phyloP scores from a whole-genome alignment of 352 stramenopile species.

The Globisporangium acanthophoron region DNA sequence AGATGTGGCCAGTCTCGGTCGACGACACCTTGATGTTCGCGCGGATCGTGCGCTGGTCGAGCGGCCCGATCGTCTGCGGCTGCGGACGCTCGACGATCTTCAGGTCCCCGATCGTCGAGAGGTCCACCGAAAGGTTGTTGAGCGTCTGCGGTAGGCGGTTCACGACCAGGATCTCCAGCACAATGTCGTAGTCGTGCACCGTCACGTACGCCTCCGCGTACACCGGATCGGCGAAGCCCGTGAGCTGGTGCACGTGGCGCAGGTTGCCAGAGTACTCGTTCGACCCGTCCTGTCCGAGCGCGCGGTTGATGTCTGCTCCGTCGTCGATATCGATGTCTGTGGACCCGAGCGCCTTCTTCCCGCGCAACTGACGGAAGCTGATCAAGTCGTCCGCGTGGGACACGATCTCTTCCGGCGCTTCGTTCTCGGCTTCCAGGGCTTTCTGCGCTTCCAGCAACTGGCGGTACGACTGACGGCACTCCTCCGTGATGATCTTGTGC shows the following conservation, averaged over 20 bases:
- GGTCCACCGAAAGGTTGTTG: slow-evolving; percentile 97
- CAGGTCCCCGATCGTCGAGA: slow-evolving; percentile 99
- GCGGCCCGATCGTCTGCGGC: slow-evolving; percentile 95
- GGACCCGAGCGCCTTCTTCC: slow-evolving; percentile 87
- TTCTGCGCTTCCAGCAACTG: slow-evolving; percentile 74
- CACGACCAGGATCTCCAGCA: slow-evolving; percentile 98
- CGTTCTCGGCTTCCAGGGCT: slow-evolving; percentile 55
- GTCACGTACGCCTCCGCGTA: slow-evolving; percentile 99
- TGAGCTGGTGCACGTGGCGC: slow-evolving; percentile 98
- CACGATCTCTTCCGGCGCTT: slow-evolving; percentile 45
- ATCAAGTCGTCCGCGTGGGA: slow-evolving; percentile 95
- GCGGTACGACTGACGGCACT: slow-evolving; percentile 76
- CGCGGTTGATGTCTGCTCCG: slow-evolving; percentile 93
- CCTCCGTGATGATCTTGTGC: slow-evolving; percentile 71
- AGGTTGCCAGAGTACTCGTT: slow-evolving; percentile 90
- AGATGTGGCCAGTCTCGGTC: slow-evolving; percentile 99
- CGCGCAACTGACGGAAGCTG: slow-evolving; percentile 95
- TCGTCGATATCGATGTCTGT: slow-evolving; percentile 98
- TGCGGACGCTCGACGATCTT: slow-evolving; percentile 99
- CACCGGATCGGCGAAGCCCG: slow-evolving; percentile 98
- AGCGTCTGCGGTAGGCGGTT: slow-evolving; percentile 98
- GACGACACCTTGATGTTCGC: slow-evolving; percentile 99
- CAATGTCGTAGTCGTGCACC: slow-evolving; percentile 99
- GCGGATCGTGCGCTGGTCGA: slow-evolving; percentile 95
- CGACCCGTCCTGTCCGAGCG: slow-evolving; percentile 87